A percentile compares a stretch with the other conserved stretches of the same genome.
phyloP scores from a whole-genome alignment of 2,329 filamentous ascomycete genomes.

The Phyllosticta citribraziliensis region DNA sequence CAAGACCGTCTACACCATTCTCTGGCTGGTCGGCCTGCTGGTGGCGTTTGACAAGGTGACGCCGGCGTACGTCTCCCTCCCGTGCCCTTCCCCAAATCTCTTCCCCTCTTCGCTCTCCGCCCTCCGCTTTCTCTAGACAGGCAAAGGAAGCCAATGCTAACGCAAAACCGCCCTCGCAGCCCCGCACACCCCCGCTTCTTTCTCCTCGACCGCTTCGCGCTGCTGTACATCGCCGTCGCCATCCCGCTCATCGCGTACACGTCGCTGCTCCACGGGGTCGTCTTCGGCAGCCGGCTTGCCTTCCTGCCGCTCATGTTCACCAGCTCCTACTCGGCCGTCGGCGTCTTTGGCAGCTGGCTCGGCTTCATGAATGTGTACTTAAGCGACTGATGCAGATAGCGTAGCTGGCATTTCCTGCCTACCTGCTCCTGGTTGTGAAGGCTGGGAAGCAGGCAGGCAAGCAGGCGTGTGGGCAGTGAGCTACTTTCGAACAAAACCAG shows the following conservation, averaged over 20 bases:
- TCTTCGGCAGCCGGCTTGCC: slow-evolving; percentile 75
- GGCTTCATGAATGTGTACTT: slow-evolving; percentile 93
- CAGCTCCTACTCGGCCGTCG: slow-evolving; percentile 85
- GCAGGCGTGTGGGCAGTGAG: too few relatives aligned
- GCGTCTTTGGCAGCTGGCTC: slow-evolving; percentile 92
- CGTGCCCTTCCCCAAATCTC: background rate
- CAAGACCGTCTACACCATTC: slow-evolving; percentile 85
- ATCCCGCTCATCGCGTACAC: slow-evolving; percentile 86
- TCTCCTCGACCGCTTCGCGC: slow-evolving; percentile 79
- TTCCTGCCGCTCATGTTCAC: slow-evolving; percentile 96
- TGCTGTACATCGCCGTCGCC: slow-evolving; percentile 79
- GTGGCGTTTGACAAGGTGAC: slow-evolving; percentile 79
- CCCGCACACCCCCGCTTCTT: slow-evolving; percentile 74
- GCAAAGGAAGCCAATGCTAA: too few relatives aligned
- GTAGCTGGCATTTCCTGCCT: too few relatives aligned
- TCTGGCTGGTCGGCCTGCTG: slow-evolving; percentile 83
- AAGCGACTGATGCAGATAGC: background rate
- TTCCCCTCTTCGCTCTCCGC: background rate
- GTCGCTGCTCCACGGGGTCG: slow-evolving; percentile 69
- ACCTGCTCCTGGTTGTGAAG: too few relatives aligned
- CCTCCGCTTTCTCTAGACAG: too few relatives aligned
- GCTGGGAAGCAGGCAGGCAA: too few relatives aligned
- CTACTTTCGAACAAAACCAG: too few relatives aligned
- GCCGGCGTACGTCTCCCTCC: slow-evolving; percentile 49
- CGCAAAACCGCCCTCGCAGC: slow-evolving; percentile 17